Evolutionary conservation across 2,329 filamentous ascomycete species (phyloP).

Genomic region (Massarina eburnea): DNA sequence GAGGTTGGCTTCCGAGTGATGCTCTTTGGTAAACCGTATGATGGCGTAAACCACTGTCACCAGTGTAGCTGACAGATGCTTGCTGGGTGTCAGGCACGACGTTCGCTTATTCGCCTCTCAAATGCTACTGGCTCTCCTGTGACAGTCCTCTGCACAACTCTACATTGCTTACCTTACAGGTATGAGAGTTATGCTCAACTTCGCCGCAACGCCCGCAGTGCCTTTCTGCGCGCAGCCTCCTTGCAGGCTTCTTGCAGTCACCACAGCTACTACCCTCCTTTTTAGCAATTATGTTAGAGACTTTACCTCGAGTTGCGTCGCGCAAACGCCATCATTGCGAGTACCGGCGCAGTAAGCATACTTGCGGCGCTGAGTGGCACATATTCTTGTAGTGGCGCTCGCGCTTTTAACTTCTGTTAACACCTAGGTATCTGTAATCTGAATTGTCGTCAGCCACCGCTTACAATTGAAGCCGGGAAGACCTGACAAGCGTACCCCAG

Average conservation of each 20-base stretch:
- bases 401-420: too few relatives aligned
- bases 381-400: too few relatives aligned
- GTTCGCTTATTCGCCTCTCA: constrained; percentile 1
- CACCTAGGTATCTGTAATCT: not conserved
- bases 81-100: not conserved
- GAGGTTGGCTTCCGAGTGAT: not conserved
- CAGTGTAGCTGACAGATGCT: not conserved
- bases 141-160: not conserved
- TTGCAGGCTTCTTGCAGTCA: too few relatives aligned
- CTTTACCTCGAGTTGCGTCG: too few relatives aligned
- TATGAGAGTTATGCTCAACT: too few relatives aligned
- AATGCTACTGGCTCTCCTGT: not conserved
- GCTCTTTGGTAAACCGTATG: not conserved
- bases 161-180: not conserved
- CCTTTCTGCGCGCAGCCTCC: too few relatives aligned
- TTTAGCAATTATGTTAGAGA: too few relatives aligned
- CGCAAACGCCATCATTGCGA: too few relatives aligned
- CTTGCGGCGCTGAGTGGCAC: too few relatives aligned
- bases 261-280: too few relatives aligned
- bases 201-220: too few relatives aligned
- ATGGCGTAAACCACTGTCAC: not conserved
- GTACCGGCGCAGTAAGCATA: too few relatives aligned
- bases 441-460: not conserved
- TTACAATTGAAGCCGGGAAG: not conserved
- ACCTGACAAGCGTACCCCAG: not conserved